Evolutionary conservation across 2,329 filamentous ascomycete genomes (phyloP).

Genomic region (Xenoacremonium recifei): DNA sequence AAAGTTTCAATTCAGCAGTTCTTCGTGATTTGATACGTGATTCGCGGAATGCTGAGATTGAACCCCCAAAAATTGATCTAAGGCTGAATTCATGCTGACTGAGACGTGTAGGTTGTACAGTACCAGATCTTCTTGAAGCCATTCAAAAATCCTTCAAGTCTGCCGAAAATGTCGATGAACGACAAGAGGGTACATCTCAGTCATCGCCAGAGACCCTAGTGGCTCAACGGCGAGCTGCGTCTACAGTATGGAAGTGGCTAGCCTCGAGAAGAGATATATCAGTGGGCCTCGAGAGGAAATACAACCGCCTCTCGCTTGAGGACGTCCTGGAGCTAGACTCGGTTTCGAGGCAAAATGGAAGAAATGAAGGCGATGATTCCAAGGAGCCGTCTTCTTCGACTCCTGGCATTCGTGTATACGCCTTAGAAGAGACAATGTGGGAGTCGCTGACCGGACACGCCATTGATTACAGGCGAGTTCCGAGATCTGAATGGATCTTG

Average conservation of each 20-base stretch:
- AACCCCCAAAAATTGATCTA: no score
- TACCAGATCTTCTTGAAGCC: conserved; percentile 30
- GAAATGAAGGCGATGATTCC: no score
- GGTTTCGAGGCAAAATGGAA: no score
- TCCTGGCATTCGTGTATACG: conserved; percentile 42
- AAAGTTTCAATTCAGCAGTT: no score
- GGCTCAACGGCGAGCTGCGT: conserved; percentile 27
- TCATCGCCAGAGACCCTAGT: no score
- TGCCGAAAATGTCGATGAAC: no score
- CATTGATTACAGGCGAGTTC: conserved; percentile 57
- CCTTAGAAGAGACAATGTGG: conserved; percentile 58
- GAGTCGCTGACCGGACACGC: conserved; percentile 58
- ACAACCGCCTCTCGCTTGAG: conserved; percentile 38
- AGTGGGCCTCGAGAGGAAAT: conserved; percentile 30
- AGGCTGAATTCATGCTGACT: no score
- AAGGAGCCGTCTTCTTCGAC: no score
- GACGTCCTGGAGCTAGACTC: conserved; percentile 27
- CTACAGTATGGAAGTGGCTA: conserved; percentile 37
- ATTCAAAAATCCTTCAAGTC: no score
- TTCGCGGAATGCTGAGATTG: no score
- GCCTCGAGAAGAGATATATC: conserved; percentile 34
- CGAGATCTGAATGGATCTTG: conserved; percentile 58
- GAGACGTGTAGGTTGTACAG: conserved; percentile 34
- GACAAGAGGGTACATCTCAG: no score
- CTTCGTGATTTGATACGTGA: no score